A percentile compares a stretch with the other conserved stretches of the same genome.
These are phyloP conservation scores for Allomyces javanicus DNA, from an alignment of 192 early-diverging fungal species.

Conservation along the genomic window DNA sequence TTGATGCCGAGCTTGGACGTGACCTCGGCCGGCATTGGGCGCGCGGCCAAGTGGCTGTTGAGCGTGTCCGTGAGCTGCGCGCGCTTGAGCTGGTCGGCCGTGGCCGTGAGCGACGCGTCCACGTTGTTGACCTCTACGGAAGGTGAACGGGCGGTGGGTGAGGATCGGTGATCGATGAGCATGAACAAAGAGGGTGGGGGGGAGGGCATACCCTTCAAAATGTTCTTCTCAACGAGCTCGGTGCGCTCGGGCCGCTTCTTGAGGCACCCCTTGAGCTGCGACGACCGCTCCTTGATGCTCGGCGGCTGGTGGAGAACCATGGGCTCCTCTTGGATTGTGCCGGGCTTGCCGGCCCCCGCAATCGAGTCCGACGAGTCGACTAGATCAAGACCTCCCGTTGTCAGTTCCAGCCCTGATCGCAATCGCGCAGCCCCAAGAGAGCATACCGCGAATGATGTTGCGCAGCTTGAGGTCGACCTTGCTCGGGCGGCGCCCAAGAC, in stretches of 20 bases:
- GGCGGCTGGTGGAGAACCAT: too few species aligned
- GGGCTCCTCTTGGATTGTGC: too few species aligned
- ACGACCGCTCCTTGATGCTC: slow-evolving; percentile 7
- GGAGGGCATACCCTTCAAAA: slow-evolving; percentile 17
- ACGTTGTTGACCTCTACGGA: neutral
- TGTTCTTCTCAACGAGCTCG: slow-evolving; percentile 26
- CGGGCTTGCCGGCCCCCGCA: too few species aligned
- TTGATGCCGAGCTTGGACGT: slow-evolving; percentile 10
- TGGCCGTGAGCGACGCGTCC: slow-evolving; percentile 20
- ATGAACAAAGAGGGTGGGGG: neutral
- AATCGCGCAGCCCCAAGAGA: neutral
- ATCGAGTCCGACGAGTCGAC: neutral
- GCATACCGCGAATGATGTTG: slow-evolving; percentile 25
- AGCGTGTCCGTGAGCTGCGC: slow-evolving; percentile 22
- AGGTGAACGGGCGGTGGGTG: too few species aligned
- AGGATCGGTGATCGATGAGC: too few species aligned
- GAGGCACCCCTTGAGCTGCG: slow-evolving; percentile 19
- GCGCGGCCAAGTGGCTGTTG: slow-evolving; percentile 20
- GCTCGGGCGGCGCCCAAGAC: slow-evolving; percentile 17
- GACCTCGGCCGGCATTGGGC: slow-evolving; percentile 24
- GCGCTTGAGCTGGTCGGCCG: slow-evolving; percentile 19
- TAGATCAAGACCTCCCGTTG: neutral
- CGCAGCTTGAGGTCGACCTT: slow-evolving; percentile 28
- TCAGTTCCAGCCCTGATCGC: neutral
- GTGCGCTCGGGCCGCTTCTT: slow-evolving; percentile 28